Base-by-base conservation (phyloP, 768 basidiomycete genomes). In the Hysterangium stoloniferum region DNA sequence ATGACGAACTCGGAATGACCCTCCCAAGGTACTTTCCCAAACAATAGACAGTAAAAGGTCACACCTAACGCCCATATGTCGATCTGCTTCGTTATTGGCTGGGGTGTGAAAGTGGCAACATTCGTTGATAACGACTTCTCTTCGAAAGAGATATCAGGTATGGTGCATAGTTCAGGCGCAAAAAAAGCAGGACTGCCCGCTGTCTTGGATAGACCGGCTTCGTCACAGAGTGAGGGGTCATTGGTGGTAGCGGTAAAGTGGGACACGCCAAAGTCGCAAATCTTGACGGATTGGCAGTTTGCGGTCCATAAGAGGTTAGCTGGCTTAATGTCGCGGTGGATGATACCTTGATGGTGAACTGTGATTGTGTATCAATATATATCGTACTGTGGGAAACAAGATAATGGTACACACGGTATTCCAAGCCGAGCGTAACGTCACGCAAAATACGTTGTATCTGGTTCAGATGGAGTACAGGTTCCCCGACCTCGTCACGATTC, bases 251-350 rank as follows among this genome's bases (percentile, higher is more conserved):
- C 88, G 4, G 91, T 95, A 67, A 95, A 93, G 63, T 95, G 91
- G 13, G 95, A 94, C 46, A 96, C 92, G 46, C 96, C 96, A 66
- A 99, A 98, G 68, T 99, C 96, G 24, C 86, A 91, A 54, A 99
- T 98, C 68, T 99, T 99, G 68, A 98, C 94, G 52, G 78, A 79
- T 53, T 79, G 78, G 47, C 88, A 82, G 69, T 95, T 87, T 24
- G 76, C 75, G 2, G 86, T 86, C 82, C 89, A 92, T 25, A 99
- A 76, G 20, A 99, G 80, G 66, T 99, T 99, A 40, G 93, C 90
- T 24, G 96, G 96, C 64, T 99, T 99, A 71, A 99, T 98, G 69
- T 99, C 96, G 52, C 96, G 89, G 68, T 99, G 96, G 44, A 99
- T 97, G 65, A 99, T 98, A 20, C 95, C 96, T 62, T 98, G 93